These are phyloP conservation scores for Neotropicomus parvogracilis DNA, from an alignment of 1,284 basidiomycete species.

Conservation along the genomic window DNA sequence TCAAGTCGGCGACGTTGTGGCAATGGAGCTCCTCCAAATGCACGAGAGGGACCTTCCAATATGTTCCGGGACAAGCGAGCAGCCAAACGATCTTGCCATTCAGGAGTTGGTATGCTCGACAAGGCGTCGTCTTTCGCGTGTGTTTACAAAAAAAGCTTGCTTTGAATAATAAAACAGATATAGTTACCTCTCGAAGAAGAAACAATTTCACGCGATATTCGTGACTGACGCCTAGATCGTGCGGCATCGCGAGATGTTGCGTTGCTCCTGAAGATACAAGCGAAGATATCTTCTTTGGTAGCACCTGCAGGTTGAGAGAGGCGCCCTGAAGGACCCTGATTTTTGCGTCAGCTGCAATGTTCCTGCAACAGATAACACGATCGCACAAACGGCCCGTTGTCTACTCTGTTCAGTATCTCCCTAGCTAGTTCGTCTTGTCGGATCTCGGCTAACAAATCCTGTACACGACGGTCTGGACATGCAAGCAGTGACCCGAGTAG, in stretches of 20 bases:
- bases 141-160: constrained; percentile 10
- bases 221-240: constrained; percentile 67
- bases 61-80: constrained; percentile 44
- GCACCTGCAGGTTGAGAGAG: constrained; percentile 47
- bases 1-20: constrained; percentile 44
- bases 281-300: constrained; percentile 68
- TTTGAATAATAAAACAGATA: constrained; percentile 1
- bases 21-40: constrained; percentile 31
- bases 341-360: constrained; percentile 8
- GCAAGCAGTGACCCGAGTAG: constrained; percentile 74
- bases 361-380: not conserved
- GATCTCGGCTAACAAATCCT: constrained; percentile 64
- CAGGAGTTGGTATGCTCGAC: constrained; percentile 61
- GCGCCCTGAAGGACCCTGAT: constrained; percentile 62
- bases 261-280: constrained; percentile 62
- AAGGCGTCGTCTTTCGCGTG: constrained; percentile 50
- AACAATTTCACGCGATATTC: constrained; percentile 72
- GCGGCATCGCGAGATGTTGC: constrained; percentile 54
- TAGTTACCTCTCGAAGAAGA: constrained; percentile 57
- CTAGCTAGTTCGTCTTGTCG: constrained; percentile 66
- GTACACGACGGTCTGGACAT: constrained; percentile 68
- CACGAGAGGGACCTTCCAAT: constrained; percentile 14
- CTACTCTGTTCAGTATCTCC: constrained; percentile 69
- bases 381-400: constrained; percentile 68
- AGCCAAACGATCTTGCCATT: constrained; percentile 73